Evolutionary conservation across 306 rosid species (phyloP), one percentile per base, ranked within the genome.

Genomic region (Quercus engelmannii): DNA sequence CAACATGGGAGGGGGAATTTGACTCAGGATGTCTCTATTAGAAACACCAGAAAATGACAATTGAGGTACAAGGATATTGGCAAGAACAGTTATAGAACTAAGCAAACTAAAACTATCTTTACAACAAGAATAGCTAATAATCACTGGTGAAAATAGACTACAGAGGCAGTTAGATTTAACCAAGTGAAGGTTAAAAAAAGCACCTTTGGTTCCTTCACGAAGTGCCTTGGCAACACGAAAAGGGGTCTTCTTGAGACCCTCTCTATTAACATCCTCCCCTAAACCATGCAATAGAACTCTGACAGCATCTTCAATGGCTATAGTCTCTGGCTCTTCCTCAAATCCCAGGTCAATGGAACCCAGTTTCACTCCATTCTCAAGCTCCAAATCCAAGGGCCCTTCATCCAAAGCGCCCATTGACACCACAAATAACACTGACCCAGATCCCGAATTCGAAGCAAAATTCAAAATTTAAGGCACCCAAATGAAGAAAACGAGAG

Each of bases 191-290:
- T 55, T 23, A 25, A 35, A 76, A 12, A 15, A 58, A 12, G 14
- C 26, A 95, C 99, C 99, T 87, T 76, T 90, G 25, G 99, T 96
- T 85, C 99, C 99, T 82, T 96, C 93, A 68, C 91, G 83, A 59
- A 96, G 94, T 57, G 99, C 96, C 83, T 96, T 93, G 20, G 99
- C 98, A 76, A 96, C 98, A 46, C 97, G 97, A 74, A 88, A 85
- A 59, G 99, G 99, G 26, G 97, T 96, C 85, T 91, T 96, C 78
- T 77, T 83, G 55, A 96, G 69, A 73, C 99, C 98, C 79, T 96
- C 98, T 75, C 99, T 87, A 78, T 90, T 87, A 51, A 89, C 73
- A 82, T 96, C 98, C 77, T 96, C 98, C 19, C 93, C 94, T 6
- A 96, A 85, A 79, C 98, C 99, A 55, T 70, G 83, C 87, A 96